Base-by-base conservation (phyloP, 1,284 basidiomycete genomes). In the Fomitopsis schrenkii region DNA sequence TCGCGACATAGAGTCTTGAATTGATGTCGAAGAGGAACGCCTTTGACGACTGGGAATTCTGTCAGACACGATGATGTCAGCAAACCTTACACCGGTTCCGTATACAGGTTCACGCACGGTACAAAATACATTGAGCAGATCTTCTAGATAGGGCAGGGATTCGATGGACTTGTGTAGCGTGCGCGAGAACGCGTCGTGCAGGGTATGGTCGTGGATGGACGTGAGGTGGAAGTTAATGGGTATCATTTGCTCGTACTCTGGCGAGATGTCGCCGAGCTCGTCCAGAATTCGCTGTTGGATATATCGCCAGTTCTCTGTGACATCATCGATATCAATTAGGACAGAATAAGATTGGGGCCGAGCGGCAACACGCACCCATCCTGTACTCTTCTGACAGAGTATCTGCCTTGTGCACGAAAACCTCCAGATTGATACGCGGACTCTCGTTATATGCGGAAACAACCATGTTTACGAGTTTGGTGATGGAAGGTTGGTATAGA, bases 341-440 rank as follows among this genome's bases (percentile, higher is more conserved):
- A 19, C 22, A 10, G 3, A 33, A 26, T 57, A 14, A 40, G 36
- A 46, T 35, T 42, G 54, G 36, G 41, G 55, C 28, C 19, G 54
- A 35, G 30, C 38, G 12, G 26, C 59, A 57, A 19, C 36, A 65
- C 85, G 35, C 68, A 94, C 94, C 94, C 61, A 91, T 87, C 68
- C 94, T 89, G 73, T 97, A 96, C 68, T 98, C 97, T 67, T 96
- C 94, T 60, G 93, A 90, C 62, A 97, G 78, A 45, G 90, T 91
- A 74, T 98, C 97, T 17, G 94, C 90, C 76, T 99, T 99, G 79
- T 99, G 97, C 17, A 98, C 91, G 70, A 99, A 98, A 28, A 98
- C 88, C 73, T 97, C 94, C 52, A 98, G 84, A 63, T 90, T 88
- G 63, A 97, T 86, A 50, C 82, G 79, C 6, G 89, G 91, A 70